phyloP scores from a whole-genome alignment of 169 alveolate species.

The Amoebophrya sp. region DNA sequence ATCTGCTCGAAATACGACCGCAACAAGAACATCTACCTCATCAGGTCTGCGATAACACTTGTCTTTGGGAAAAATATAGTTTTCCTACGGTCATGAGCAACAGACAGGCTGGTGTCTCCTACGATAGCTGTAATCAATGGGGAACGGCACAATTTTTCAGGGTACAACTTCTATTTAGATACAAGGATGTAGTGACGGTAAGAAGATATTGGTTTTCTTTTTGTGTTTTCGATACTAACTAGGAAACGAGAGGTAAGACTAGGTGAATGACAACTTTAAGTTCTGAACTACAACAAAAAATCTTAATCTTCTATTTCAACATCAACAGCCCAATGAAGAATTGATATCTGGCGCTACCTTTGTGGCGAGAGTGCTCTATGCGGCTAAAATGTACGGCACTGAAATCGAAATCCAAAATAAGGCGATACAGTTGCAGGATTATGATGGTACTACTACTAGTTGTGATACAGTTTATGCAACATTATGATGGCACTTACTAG shows the following conservation, averaged over 20 bases:
- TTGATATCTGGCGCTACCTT: neutral
- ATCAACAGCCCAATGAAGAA: neutral
- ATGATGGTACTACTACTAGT: neutral
- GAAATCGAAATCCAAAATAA: neutral
- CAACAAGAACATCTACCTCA: neutral
- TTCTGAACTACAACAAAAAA: too few species aligned
- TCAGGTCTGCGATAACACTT: neutral
- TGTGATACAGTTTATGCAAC: neutral
- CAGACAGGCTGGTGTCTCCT: neutral
- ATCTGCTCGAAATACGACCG: too few species aligned
- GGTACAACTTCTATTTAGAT: too few species aligned
- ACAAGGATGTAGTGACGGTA: too few species aligned
- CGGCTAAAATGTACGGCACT: neutral
- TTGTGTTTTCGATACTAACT: too few species aligned
- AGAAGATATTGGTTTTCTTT: too few species aligned
- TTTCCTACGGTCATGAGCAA: neutral
- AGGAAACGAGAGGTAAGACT: too few species aligned
- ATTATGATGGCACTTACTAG: neutral
- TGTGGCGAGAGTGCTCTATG: neutral
- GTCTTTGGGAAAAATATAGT: neutral
- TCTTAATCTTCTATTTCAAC: too few species aligned
- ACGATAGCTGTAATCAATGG: neutral
- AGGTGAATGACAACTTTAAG: too few species aligned
- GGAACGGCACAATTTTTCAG: neutral
- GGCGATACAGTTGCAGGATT: neutral